Evolutionary conservation across 2,329 filamentous ascomycete genomes (phyloP).

Genomic region (Ceratocystis ficicola): DNA sequence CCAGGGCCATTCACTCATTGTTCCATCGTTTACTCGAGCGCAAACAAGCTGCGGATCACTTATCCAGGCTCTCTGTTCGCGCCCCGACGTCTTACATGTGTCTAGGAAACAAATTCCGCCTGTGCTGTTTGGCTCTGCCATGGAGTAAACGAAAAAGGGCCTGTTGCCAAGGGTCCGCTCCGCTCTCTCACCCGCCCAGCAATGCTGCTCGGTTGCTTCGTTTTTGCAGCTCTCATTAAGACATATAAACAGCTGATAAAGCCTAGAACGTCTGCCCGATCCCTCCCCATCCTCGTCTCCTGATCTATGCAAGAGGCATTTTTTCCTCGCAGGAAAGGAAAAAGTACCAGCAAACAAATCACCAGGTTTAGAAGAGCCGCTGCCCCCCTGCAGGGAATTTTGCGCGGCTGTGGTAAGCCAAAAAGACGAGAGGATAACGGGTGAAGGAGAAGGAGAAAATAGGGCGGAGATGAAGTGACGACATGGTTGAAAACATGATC

Average conservation of each 20-base stretch:
- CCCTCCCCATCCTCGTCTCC: too few relatives aligned
- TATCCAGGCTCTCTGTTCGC: too few relatives aligned
- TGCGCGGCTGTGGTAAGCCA: background rate
- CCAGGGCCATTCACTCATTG: too few relatives aligned
- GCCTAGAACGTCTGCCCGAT: background rate
- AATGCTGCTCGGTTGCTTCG: too few relatives aligned
- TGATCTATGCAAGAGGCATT: background rate
- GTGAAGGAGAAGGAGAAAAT: background rate
- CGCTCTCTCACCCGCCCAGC: too few relatives aligned
- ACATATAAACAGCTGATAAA: background rate
- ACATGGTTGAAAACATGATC: background rate
- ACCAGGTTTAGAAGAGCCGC: background rate
- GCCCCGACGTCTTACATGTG: too few relatives aligned
- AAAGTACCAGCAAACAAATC: background rate
- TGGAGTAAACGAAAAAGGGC: too few relatives aligned
- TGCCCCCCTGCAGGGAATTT: background rate
- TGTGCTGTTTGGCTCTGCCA: too few relatives aligned
- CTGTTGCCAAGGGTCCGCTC: too few relatives aligned
- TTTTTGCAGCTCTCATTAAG: background rate
- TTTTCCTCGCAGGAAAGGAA: background rate
- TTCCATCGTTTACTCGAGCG: too few relatives aligned
- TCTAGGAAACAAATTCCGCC: too few relatives aligned
- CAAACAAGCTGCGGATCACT: too few relatives aligned
- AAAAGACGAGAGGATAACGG: background rate
- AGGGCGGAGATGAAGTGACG: background rate